Percentiles rank a stretch among this genome's conserved stretches.
phyloP scores from a whole-genome alignment of 495 filamentous ascomycete genomes.

The Hypoxylon lienhwacheense region DNA sequence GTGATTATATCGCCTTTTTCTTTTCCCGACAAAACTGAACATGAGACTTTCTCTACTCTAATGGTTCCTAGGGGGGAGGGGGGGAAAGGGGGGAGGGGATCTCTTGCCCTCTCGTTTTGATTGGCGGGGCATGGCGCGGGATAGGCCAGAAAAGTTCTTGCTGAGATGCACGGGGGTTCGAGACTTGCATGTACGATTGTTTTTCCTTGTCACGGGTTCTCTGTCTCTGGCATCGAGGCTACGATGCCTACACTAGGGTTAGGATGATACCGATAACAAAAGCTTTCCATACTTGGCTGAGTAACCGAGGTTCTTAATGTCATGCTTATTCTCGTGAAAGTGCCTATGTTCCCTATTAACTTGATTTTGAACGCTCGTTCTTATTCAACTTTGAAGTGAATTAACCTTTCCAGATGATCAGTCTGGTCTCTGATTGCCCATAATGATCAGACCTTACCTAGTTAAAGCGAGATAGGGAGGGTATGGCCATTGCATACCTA shows the following conservation, averaged over 20 bases:
- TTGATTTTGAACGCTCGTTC: no score
- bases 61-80: constrained; percentile 34
- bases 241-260: constrained; percentile 38
- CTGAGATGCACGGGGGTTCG: constrained; percentile 30
- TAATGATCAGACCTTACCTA: no score
- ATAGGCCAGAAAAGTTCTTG: constrained; percentile 38
- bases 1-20: constrained; percentile 5
- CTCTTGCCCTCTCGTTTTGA: constrained; percentile 33
- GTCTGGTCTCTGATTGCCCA: no score
- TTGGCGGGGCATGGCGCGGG: constrained; percentile 35
- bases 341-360: no score
- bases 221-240: constrained; percentile 32
- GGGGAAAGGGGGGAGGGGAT: no score
- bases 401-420: no score
- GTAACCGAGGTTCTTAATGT: background rate
- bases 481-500: no score
- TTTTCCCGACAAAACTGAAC: constrained; percentile 7
- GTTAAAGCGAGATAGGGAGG: no score
- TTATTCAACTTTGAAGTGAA: no score
- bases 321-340: constrained; percentile 1
- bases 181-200: constrained; percentile 41
- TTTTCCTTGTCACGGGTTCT: constrained; percentile 37
- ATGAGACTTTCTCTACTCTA: constrained; percentile 30
- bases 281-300: constrained; percentile 25
- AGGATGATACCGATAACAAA: constrained; percentile 38